phyloP scores from a whole-genome alignment of 805 yeast genomes.

The Candida vartiovaarae region DNA sequence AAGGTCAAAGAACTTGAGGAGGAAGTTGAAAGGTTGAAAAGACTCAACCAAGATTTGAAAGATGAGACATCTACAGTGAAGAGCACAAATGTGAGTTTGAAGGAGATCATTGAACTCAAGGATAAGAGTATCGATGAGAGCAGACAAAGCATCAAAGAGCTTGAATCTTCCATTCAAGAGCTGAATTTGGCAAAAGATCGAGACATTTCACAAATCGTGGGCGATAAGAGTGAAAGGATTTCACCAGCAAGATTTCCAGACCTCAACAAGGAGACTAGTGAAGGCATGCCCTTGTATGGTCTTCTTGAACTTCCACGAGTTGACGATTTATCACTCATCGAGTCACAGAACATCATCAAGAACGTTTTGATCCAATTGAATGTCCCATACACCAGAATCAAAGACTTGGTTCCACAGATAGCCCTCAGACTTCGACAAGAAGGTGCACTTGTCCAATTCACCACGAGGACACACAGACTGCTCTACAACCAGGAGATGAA shows the following conservation, averaged over 20 bases:
- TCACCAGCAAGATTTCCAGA: slow-evolving; percentile 23
- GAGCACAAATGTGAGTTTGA: slow-evolving; percentile 8
- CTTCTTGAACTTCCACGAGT: slow-evolving; percentile 22
- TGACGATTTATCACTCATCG: slow-evolving; percentile 23
- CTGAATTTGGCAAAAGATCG: slow-evolving; percentile 2
- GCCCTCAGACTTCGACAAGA: slow-evolving; percentile 23
- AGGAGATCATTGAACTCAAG: slow-evolving; percentile 11
- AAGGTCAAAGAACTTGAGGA: background rate
- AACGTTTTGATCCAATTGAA: slow-evolving; percentile 26
- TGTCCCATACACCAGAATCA: slow-evolving; percentile 26
- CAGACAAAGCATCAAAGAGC: slow-evolving; percentile 3
- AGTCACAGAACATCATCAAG: slow-evolving; percentile 30
- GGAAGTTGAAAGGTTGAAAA: slow-evolving; percentile 2
- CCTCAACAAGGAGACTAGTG: slow-evolving; percentile 12
- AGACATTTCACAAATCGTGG: slow-evolving; percentile 10
- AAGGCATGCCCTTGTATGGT: slow-evolving; percentile 13
- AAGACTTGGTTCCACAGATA: slow-evolving; percentile 22
- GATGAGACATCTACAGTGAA: slow-evolving; percentile 9
- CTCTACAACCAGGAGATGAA: slow-evolving; percentile 25
- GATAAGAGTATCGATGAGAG: slow-evolving; percentile 2
- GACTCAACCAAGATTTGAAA: slow-evolving; percentile 3
- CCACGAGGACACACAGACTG: slow-evolving; percentile 25
- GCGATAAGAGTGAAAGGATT: slow-evolving; percentile 20
- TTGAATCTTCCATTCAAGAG: slow-evolving; percentile 3
- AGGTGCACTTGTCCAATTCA: slow-evolving; percentile 25